Conservation (phyloP, 2,329 filamentous ascomycete species). For the Cladophialophora bantiana region DNA sequence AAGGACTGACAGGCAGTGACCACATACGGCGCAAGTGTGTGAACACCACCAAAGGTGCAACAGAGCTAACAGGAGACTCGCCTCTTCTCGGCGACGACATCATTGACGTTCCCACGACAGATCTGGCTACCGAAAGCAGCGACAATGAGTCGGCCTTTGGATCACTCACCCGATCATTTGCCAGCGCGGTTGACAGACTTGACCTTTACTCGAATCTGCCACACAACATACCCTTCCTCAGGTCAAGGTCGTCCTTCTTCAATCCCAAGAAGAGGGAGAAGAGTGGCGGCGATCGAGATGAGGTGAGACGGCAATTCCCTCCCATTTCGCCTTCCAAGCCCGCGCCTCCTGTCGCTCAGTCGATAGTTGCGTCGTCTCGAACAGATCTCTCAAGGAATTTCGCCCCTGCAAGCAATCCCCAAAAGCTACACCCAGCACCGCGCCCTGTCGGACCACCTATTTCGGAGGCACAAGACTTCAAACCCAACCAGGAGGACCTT, state of each 20-base stretch:
- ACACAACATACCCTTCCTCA: conserved; percentile 28
- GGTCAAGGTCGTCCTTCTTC: conserved; percentile 32
- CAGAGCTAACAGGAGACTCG: conserved; percentile 12
- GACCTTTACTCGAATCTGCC: conserved; percentile 34
- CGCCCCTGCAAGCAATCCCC: background rate
- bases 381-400: background rate
- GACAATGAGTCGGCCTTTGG: conserved; percentile 34
- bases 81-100: conserved; percentile 30
- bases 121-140: conserved; percentile 23
- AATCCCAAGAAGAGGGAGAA: conserved; percentile 21
- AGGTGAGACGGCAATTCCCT: conserved; percentile 13
- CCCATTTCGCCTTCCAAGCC: conserved; percentile 15
- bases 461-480: background rate
- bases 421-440: background rate
- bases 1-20: conserved; percentile 27
- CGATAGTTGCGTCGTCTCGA: conserved; percentile 7
- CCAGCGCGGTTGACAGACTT: conserved; percentile 38
- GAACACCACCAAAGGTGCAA: conserved; percentile 19
- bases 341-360: conserved; percentile 6
- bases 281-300: conserved; percentile 1
- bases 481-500: background rate
- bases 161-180: conserved; percentile 38
- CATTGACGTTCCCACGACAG: conserved; percentile 17
- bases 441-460: background rate
- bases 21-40: conserved; percentile 30